phyloP scores from a whole-genome alignment of 495 filamentous ascomycete genomes.

The Penicillium nucicola region DNA sequence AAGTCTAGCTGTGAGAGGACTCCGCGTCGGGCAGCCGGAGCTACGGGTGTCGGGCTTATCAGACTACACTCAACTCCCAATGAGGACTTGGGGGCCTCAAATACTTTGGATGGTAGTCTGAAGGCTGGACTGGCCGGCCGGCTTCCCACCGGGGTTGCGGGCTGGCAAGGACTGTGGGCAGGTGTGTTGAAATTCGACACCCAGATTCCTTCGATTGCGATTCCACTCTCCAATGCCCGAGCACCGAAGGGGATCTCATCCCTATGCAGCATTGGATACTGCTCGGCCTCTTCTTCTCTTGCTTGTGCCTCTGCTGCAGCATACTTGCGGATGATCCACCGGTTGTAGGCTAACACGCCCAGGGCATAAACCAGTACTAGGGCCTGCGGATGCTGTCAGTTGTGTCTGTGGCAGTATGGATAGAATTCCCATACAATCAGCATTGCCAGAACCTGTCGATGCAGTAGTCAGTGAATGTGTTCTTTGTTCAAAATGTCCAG shows the following conservation, averaged over 20 bases:
- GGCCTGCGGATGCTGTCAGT: slow-evolving; percentile 40
- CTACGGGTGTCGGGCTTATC: neutral
- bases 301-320: slow-evolving; percentile 62
- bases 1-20: slow-evolving; percentile 5
- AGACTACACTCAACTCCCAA: neutral
- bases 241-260: slow-evolving; percentile 83
- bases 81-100: neutral
- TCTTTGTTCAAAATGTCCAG: neutral
- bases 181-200: slow-evolving; percentile 64
- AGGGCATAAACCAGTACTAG: slow-evolving; percentile 45
- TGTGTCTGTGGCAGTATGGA: neutral
- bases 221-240: slow-evolving; percentile 79
- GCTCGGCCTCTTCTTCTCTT: slow-evolving; percentile 39
- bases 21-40: neutral
- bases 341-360: slow-evolving; percentile 52
- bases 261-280: slow-evolving; percentile 33
- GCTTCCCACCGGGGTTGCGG: slow-evolving; percentile 15
- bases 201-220: slow-evolving; percentile 88
- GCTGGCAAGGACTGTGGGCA: slow-evolving; percentile 21
- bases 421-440: slow-evolving; percentile 40
- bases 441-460: slow-evolving; percentile 36
- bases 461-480: slow-evolving; percentile 11
- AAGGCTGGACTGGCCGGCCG: slow-evolving; percentile 11
- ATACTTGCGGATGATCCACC: slow-evolving; percentile 62
- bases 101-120: neutral